Evolutionary conservation across 192 early-diverging fungal species (phyloP), one percentile per base, ranked within the genome.

Genomic region (Geosiphon pyriformis): DNA sequence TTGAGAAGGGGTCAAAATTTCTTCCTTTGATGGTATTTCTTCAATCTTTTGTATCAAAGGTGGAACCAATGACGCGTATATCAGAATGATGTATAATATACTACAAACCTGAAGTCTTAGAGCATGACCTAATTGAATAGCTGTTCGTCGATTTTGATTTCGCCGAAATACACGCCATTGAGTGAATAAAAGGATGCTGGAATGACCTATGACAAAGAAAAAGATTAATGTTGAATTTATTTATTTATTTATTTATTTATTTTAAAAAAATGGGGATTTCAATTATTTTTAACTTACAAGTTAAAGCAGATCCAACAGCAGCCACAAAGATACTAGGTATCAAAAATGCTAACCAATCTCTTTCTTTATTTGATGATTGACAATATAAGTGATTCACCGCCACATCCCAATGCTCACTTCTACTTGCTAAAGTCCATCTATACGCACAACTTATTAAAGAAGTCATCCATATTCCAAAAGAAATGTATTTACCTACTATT

Each of bases 91-190:
- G n/a, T 18, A 49, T 8, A 31, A 10, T 20, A 48, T 31, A 30
- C 47, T 49, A 47, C 32, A 62, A 30, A 30, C 46, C n/a, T 3
- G 49, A 17, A 50, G 49, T 20, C 60, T 20, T 0, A 62, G 23
- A 31, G 47, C 42, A 1, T 50, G 42, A 10, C 60, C 60, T 31
- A 62, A 34, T 62, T n/a, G 46, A 30, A 62, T 62, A 23, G 46
- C 60, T 10, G 25, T 62, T n/a, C 3, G n/a, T 50, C 60, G 35
- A 62, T 32, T 62, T 29, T 50, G 42, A 30, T 2, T 0, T 17
- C 0, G 3, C 20, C 2, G 0, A 49, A 49, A 62, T 8, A 18
- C 15, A 17, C 6, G 0, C 60, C 42, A 48, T 17, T 37, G 42
- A 22, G 2, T 50, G 1, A 10, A 12, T 62, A 62, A 27, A 2